Percentiles rank a stretch among this genome's conserved stretches.
Evolutionary conservation across 306 rosid genomes (phyloP).

Genomic region (Gastrolobium bilobum): DNA sequence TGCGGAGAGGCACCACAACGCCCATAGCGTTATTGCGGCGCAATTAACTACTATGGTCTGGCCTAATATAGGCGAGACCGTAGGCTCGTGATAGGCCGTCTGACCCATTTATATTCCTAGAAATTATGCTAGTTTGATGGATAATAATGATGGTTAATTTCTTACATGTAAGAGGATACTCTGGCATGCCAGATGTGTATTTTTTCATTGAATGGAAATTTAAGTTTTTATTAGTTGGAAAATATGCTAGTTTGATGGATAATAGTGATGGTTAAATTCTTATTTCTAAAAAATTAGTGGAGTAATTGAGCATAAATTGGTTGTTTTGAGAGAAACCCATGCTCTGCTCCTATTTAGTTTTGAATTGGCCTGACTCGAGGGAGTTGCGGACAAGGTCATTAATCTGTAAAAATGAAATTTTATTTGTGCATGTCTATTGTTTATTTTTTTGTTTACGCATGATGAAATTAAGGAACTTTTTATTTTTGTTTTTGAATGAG

Average conservation of each 20-base stretch:
- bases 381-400: conserved; percentile 18
- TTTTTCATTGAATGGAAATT: background rate
- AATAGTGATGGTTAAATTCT: background rate
- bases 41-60: no score
- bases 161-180: background rate
- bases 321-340: background rate
- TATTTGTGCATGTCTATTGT: background rate
- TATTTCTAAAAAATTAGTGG: background rate
- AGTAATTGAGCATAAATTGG: background rate
- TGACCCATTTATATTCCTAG: background rate
- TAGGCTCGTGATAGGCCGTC: no score
- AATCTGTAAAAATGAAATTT: background rate
- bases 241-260: background rate
- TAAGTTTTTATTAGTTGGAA: conserved; percentile 6
- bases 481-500: conserved; percentile 2
- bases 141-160: background rate
- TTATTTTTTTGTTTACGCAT: background rate
- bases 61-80: no score
- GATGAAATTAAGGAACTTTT: conserved; percentile 14
- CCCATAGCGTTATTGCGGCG: no score
- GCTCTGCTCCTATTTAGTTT: background rate
- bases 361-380: background rate
- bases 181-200: background rate
- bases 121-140: background rate
- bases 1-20: no score